Evolutionary conservation across 768 basidiomycete species (phyloP), one percentile per base, ranked within the genome.

Genomic region (Lactarius tabidus): DNA sequence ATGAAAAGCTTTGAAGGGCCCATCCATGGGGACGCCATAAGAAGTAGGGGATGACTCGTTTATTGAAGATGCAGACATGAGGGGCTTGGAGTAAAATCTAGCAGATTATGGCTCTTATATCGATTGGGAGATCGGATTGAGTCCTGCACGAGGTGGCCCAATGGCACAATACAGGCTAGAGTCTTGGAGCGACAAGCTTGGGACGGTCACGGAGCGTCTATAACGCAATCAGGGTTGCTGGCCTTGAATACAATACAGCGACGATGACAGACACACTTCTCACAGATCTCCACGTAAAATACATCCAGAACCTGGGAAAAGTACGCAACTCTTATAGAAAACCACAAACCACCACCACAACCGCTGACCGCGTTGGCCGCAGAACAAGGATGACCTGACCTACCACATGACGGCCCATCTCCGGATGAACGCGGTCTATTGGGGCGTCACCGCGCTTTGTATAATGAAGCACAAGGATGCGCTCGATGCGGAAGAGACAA

Each of bases 351-450:
- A 68, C 41, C 39, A 31, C 20, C n/a, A 20, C 52, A 23, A 68
- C 41, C 9, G 7, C 48, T 53, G 39, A 58, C 20, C 38, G 12
- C 26, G 29, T 33, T 0, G 10, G 14, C 18, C 14, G n/a, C 71
- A 91, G 91, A 88, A 80, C 76, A 88, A 89, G 64, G 86, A 93
- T 79, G 93, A 94, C 69, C 81, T 97, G 20, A 81, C 84, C 1
- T 96, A 96, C 77, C 93, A 96, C 74, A 81, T 96, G 23, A 95
- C 95, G 0, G 81, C 94, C 15, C 97, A 99, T 75, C 83, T 98
- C 8, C 90, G 96, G 8, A 80, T 99, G 76, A 98, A 98, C 75
- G 96, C 95, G 2, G 81, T 98, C 9, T 99, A 97, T 75, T 99
- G 97, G 97, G 97, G 94, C 9, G 79, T 95, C 45, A 93, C 90